These are phyloP conservation scores for Sphaceloma murrayae DNA, from an alignment of 2,329 filamentous ascomycete genomes.

Conservation along the genomic window DNA sequence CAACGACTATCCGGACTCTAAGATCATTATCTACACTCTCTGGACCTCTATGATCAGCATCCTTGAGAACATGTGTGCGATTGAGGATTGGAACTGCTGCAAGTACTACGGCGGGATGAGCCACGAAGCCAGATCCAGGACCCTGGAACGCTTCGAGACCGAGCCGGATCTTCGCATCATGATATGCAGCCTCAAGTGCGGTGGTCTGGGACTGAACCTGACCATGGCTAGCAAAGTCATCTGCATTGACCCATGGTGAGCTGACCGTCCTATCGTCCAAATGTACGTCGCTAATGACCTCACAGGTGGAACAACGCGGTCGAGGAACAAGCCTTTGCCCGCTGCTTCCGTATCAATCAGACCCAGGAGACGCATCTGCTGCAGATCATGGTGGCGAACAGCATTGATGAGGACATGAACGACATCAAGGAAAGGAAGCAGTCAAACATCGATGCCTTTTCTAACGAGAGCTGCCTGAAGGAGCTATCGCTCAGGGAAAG, in stretches of 20 bases:
- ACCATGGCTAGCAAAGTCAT: constrained; percentile 46
- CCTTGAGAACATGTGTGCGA: constrained; percentile 40
- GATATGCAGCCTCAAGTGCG: constrained; percentile 48
- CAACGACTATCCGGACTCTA: constrained; percentile 37
- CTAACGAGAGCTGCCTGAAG: constrained; percentile 33
- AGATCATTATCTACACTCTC: constrained; percentile 53
- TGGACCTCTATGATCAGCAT: constrained; percentile 47
- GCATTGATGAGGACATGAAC: constrained; percentile 50
- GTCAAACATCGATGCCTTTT: constrained; percentile 34
- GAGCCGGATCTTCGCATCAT: constrained; percentile 38
- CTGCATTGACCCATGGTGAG: constrained; percentile 37
- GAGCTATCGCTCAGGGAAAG: constrained; percentile 33
- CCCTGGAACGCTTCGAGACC: constrained; percentile 39
- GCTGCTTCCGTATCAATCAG: constrained; percentile 59
- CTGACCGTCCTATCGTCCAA: not conserved
- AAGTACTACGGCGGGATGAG: constrained; percentile 45
- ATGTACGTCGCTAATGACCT: not conserved
- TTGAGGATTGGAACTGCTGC: constrained; percentile 41
- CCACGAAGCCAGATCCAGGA: constrained; percentile 34
- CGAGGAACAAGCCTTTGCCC: constrained; percentile 40
- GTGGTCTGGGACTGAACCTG: constrained; percentile 50
- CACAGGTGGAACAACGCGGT: constrained; percentile 36
- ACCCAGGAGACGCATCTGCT: constrained; percentile 49
- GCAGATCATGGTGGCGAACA: constrained; percentile 46
- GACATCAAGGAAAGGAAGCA: constrained; percentile 49